Percentiles rank a stretch among this genome's conserved stretches.
Conservation (phyloP, 139 green algal species). For the Auxenochlorella pyrenoidosa region DNA sequence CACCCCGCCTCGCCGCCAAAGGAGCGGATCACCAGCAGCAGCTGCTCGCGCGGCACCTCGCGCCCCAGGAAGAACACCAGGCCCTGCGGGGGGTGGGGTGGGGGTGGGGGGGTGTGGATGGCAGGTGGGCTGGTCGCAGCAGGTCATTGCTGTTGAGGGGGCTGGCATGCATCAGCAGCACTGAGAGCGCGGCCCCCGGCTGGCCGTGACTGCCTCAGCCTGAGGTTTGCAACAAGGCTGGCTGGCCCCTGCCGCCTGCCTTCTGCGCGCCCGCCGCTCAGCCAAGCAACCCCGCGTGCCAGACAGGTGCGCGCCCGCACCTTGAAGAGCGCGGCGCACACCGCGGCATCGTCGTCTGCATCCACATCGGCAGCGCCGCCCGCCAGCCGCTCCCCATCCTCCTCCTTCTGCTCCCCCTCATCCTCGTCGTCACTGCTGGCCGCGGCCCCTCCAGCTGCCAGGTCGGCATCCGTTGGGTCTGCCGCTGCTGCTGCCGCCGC, state of each 20-base stretch:
- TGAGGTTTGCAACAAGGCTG: no score
- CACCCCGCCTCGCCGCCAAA: conserved; percentile 94
- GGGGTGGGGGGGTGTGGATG: background rate
- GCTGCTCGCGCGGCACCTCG: conserved; percentile 89
- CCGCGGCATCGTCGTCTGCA: conserved; percentile 70
- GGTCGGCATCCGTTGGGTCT: conserved; percentile 21
- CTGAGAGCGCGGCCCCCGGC: no score
- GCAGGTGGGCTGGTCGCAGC: no score
- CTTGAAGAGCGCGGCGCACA: conserved; percentile 86
- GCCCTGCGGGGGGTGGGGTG: conserved; percentile 46
- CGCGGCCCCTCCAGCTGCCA: background rate
- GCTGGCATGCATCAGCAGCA: no score
- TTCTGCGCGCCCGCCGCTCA: no score
- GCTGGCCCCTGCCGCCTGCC: background rate
- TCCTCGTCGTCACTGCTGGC: background rate
- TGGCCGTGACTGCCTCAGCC: no score
- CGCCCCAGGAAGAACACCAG: conserved; percentile 93
- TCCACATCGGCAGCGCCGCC: conserved; percentile 71
- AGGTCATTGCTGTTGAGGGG: no score
- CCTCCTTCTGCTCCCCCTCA: conserved; percentile 7
- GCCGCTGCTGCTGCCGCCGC: conserved; percentile 24
- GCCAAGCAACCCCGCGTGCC: no score
- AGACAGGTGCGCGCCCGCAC: no score
- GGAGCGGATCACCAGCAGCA: conserved; percentile 92
- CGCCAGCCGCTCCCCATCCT: conserved; percentile 52